Percentiles rank a stretch among this genome's conserved stretches.
phyloP scores from a whole-genome alignment of 305 asterid genomes.

The Fraxinus albicans region DNA sequence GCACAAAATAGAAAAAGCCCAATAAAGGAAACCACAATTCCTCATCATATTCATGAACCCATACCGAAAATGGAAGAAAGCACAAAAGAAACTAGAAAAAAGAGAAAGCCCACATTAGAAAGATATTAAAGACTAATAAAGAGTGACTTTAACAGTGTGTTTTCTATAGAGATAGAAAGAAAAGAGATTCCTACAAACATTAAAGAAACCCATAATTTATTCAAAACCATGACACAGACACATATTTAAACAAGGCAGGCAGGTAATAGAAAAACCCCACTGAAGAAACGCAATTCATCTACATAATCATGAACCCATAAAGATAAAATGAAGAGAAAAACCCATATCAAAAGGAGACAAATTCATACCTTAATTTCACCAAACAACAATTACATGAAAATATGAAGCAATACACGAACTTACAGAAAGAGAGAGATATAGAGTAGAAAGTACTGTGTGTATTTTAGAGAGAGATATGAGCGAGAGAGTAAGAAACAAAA shows the following conservation, averaged over 20 bases:
- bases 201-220: neutral
- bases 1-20: neutral
- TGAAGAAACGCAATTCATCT: neutral
- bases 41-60: slow-evolving; percentile 23
- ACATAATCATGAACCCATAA: neutral
- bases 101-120: slow-evolving; percentile 1
- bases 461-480: neutral
- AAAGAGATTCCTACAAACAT: neutral
- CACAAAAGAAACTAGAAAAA: slow-evolving; percentile 7
- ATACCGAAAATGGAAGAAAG: slow-evolving; percentile 18
- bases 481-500: neutral
- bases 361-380: neutral
- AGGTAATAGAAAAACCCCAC: neutral
- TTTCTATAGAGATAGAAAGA: neutral
- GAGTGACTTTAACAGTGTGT: neutral
- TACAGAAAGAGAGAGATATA: neutral
- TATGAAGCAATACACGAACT: neutral
- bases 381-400: neutral
- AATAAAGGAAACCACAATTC: slow-evolving; percentile 23
- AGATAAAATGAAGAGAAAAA: neutral
- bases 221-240: neutral
- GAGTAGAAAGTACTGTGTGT: neutral
- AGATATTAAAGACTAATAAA: too few relatives aligned
- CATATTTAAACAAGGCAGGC: neutral
- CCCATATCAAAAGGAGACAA: neutral